A percentile compares a stretch with the other conserved stretches of the same genome.
phyloP scores from a whole-genome alignment of 441 rosid genomes.

The Raphanus hybrid region DNA sequence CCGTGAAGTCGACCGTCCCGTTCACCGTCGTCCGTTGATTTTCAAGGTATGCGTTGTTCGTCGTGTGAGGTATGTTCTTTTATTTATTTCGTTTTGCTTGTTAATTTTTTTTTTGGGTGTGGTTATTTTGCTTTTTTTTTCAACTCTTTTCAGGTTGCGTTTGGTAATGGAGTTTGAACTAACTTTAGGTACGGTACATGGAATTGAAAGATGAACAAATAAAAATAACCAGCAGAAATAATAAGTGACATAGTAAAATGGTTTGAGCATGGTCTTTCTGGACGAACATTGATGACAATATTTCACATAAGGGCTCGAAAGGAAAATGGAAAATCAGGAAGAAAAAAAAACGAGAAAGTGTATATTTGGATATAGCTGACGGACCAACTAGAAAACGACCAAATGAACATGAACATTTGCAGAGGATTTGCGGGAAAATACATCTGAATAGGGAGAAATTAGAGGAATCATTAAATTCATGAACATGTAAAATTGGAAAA shows the following conservation, averaged over 20 bases:
- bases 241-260: neutral
- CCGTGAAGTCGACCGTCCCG: neutral
- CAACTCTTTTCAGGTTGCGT: conserved; percentile 30
- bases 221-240: neutral
- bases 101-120: neutral
- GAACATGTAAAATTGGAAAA: neutral
- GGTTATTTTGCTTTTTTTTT: neutral
- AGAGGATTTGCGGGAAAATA: conserved; percentile 1
- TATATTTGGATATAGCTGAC: neutral
- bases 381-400: neutral
- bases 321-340: neutral
- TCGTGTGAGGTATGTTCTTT: conserved; percentile 29
- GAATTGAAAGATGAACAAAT: neutral
- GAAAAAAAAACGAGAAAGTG: neutral
- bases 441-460: neutral
- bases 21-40: neutral
- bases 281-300: neutral
- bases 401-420: neutral
- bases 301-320: neutral
- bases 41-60: neutral
- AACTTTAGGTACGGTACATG: conserved; percentile 16
- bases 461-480: neutral
- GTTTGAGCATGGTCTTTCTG: neutral
- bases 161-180: conserved; percentile 12
- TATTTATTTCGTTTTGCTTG: neutral